Evolutionary conservation across 805 yeast genomes (phyloP).

Genomic region (Helenozyma baotianmanensis): DNA sequence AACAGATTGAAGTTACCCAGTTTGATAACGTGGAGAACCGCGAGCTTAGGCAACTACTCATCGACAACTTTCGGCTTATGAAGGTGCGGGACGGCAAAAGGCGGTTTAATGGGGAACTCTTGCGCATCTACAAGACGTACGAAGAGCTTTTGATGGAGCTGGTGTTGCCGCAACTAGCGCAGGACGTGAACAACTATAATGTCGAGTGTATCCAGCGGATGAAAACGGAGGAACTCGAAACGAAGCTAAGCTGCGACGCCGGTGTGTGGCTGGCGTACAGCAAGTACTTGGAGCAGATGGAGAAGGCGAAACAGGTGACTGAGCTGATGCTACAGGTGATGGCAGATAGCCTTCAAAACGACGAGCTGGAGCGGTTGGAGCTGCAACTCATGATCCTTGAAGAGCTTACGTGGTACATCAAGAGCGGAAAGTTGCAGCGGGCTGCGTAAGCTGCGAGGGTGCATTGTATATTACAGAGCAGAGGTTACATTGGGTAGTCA

Average conservation of each 20-base stretch:
- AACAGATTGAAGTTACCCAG: not conserved
- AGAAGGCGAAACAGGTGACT: slow-evolving; percentile 2
- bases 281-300: slow-evolving; percentile 7
- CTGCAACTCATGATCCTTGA: slow-evolving; percentile 12
- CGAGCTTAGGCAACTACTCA: slow-evolving; percentile 19
- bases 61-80: slow-evolving; percentile 25
- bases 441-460: too few relatives aligned
- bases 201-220: not conserved
- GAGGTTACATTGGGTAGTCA: too few relatives aligned
- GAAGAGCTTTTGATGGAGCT: slow-evolving; percentile 24
- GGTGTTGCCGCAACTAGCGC: slow-evolving; percentile 26
- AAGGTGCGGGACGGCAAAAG: slow-evolving; percentile 16
- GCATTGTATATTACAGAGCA: too few relatives aligned
- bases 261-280: slow-evolving; percentile 10
- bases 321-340: slow-evolving; percentile 3
- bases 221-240: not conserved
- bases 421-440: too few relatives aligned
- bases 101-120: slow-evolving; percentile 21
- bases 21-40: slow-evolving; percentile 10
- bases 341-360: slow-evolving; percentile 4
- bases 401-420: slow-evolving; percentile 1
- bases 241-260: not conserved
- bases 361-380: slow-evolving; percentile 7
- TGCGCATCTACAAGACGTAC: slow-evolving; percentile 22
- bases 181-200: slow-evolving; percentile 12